Conservation (phyloP, 768 basidiomycete species). For the Termitomyces sp. region DNA sequence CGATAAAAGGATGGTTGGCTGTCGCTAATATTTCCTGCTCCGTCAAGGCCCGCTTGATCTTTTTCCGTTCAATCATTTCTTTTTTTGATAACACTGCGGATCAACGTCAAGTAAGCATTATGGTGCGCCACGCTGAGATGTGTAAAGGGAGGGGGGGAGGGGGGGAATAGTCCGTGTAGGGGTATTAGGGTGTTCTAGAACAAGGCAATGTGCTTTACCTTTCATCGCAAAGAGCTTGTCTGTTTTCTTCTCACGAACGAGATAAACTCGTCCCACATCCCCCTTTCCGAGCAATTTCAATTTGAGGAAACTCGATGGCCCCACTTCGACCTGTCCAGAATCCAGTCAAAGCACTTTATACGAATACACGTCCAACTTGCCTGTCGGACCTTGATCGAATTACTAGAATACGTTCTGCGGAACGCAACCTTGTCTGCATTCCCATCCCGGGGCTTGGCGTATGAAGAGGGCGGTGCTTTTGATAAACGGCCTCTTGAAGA, state of each 20-base stretch:
- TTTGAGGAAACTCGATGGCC: constrained; percentile 92
- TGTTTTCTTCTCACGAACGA: constrained; percentile 97
- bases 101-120: constrained; percentile 33
- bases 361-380: constrained; percentile 39
- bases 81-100: constrained; percentile 90
- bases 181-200: constrained; percentile 18
- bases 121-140: constrained; percentile 28
- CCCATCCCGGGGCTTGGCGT: constrained; percentile 43
- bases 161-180: constrained; percentile 7
- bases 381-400: constrained; percentile 92
- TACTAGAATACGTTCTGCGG: constrained; percentile 93
- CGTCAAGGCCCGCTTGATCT: constrained; percentile 97
- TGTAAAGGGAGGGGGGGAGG: background rate
- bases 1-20: constrained; percentile 99
- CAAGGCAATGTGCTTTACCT: constrained; percentile 53
- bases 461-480: constrained; percentile 37
- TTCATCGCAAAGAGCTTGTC: constrained; percentile 98
- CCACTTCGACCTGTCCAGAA: constrained; percentile 77
- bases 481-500: constrained; percentile 60
- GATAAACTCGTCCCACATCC: constrained; percentile 97
- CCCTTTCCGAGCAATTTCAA: constrained; percentile 98
- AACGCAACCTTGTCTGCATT: constrained; percentile 63
- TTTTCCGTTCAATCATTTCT: constrained; percentile 99
- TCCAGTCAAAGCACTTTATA: constrained; percentile 4
- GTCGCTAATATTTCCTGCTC: constrained; percentile 99